Base-by-base conservation (phyloP, 106 monocot species). In the Allium cepa region DNA sequence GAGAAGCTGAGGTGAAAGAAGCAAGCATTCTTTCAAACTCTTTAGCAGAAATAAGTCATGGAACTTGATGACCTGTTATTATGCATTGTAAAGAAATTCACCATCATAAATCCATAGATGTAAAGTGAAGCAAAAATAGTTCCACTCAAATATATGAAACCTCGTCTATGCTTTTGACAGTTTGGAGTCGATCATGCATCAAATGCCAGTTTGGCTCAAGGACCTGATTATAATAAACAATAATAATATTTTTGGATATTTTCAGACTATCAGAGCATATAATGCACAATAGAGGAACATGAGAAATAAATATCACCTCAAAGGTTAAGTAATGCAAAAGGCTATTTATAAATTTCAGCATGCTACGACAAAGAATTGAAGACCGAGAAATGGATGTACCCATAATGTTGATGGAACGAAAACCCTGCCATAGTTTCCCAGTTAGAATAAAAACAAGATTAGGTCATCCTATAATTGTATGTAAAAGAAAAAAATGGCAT, bases 131-230 rank as follows among this genome's bases (percentile, higher is more conserved):
- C 7, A 56, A 14, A 11, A 11, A 26, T 27, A 59, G 53, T 9
- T 4, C 57, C 45, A 47, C 36, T 64, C 14, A 13, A 47, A 67
- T 22, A 46, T 36, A 46, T 13, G 62, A 46, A 47, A 99, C 99
- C 90, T 99, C 99, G 71, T 99, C 99, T 73, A 99, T 93, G 87
- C 93, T 93, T 64, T 81, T 99, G 27, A 81, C 92, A 73, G 81
- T 83, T 72, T 79, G 76, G 50, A 99, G 90, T n/a, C 87, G 62
- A 56, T 76, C 81, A 74, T 87, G 87, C 99, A 99, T 99, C 71
- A 90, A 63, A 82, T 93, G 99, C 99, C 99, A 99, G 68, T 99
- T 99, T 69, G 99, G 99, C 72, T 99, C 99, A 62, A 99, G 84
- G 73, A 99, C 99, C 99, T 99, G 77, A 81, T 56, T 58, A 57